These are phyloP conservation scores for Brassica hybrid DNA, from an alignment of 441 rosid genomes.

Conservation along the genomic window DNA sequence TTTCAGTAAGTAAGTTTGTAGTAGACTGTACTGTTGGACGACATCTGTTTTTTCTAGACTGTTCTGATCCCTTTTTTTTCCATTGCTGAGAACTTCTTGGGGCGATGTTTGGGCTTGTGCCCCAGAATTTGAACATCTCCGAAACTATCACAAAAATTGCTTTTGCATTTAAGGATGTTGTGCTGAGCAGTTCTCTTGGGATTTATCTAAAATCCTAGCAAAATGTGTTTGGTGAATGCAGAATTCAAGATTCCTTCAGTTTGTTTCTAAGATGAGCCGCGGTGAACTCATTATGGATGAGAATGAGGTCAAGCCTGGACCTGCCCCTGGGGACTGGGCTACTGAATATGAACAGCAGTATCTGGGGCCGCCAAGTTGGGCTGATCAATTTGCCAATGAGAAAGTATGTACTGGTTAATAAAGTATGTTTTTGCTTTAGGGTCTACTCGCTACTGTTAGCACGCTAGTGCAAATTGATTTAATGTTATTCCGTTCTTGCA, in stretches of 20 bases:
- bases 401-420: slow-evolving; percentile 47
- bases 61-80: slow-evolving; percentile 8
- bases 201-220: slow-evolving; percentile 27
- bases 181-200: slow-evolving; percentile 27
- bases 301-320: slow-evolving; percentile 85
- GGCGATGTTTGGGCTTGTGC: slow-evolving; percentile 13
- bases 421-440: slow-evolving; percentile 16
- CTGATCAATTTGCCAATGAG: slow-evolving; percentile 72
- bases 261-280: slow-evolving; percentile 99
- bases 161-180: neutral
- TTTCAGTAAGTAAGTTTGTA: slow-evolving; percentile 1
- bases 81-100: slow-evolving; percentile 27
- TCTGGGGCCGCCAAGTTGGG: slow-evolving; percentile 79
- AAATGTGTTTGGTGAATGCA: slow-evolving; percentile 49
- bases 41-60: slow-evolving; percentile 11
- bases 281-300: slow-evolving; percentile 97
- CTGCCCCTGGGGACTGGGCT: slow-evolving; percentile 84
- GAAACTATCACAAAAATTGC: neutral
- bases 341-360: slow-evolving; percentile 82
- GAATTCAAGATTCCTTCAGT: slow-evolving; percentile 98
- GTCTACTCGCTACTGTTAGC: slow-evolving; percentile 23
- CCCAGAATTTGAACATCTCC: neutral
- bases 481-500: slow-evolving; percentile 2
- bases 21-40: slow-evolving; percentile 20
- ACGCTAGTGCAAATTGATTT: slow-evolving; percentile 10